Percentiles rank a stretch among this genome's conserved stretches.
Evolutionary conservation across 495 filamentous ascomycete species (phyloP).

Genomic region (Hyaloscypha variabilis): DNA sequence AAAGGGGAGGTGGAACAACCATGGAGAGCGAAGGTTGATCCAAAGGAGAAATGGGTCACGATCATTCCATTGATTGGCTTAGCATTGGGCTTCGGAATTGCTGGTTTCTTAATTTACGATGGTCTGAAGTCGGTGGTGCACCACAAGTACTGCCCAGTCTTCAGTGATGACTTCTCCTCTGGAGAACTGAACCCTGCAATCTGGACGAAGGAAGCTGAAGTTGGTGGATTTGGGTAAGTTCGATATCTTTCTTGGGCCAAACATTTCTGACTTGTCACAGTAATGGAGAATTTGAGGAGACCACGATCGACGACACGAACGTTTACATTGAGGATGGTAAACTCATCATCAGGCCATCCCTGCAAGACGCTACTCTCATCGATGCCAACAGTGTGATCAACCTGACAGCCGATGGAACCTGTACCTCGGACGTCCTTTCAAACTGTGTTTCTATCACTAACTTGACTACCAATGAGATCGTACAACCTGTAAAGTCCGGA

Average conservation of each 20-base stretch:
- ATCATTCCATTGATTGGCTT: slow-evolving; percentile 75
- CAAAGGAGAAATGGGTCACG: slow-evolving; percentile 83
- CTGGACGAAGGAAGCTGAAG: slow-evolving; percentile 79
- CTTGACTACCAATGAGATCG: slow-evolving; percentile 68
- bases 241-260: slow-evolving; percentile 25
- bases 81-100: slow-evolving; percentile 62
- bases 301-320: slow-evolving; percentile 70
- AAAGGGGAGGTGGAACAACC: slow-evolving; percentile 72
- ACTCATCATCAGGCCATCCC: slow-evolving; percentile 75
- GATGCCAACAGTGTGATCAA: slow-evolving; percentile 65
- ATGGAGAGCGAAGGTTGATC: slow-evolving; percentile 69
- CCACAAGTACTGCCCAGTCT: slow-evolving; percentile 73
- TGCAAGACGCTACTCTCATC: slow-evolving; percentile 67
- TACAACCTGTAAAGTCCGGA: slow-evolving; percentile 78
- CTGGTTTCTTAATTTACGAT: slow-evolving; percentile 71
- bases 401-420: slow-evolving; percentile 63
- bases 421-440: slow-evolving; percentile 55
- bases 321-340: slow-evolving; percentile 68
- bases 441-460: slow-evolving; percentile 68
- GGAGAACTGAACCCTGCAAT: slow-evolving; percentile 62
- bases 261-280: slow-evolving; percentile 41
- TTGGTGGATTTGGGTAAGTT: slow-evolving; percentile 81
- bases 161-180: slow-evolving; percentile 68
- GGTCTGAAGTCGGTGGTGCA: slow-evolving; percentile 68
- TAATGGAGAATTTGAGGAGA: slow-evolving; percentile 81